Evolutionary conservation across 1,284 basidiomycete genomes (phyloP).

Genomic region (Gomphus bonarii): DNA sequence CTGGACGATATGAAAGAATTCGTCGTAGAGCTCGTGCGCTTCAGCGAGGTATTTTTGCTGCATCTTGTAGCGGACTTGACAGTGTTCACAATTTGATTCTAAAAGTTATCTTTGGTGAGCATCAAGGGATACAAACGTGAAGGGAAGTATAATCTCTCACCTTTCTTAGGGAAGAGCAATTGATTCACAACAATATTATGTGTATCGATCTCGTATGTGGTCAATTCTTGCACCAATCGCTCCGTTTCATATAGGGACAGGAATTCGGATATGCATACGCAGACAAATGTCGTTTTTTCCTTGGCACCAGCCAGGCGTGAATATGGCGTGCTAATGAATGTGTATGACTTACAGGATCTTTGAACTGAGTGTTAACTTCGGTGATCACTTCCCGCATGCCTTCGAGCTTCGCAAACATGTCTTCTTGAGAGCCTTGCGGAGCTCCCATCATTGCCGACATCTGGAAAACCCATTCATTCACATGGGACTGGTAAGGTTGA

Average conservation of each 20-base stretch:
- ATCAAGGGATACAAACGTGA: background rate
- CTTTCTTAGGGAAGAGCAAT: conserved; percentile 85
- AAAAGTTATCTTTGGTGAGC: background rate
- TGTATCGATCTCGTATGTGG: conserved; percentile 95
- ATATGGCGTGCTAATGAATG: background rate
- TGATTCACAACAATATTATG: conserved; percentile 99
- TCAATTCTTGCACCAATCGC: conserved; percentile 92
- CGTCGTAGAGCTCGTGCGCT: conserved; percentile 92
- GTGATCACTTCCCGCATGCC: conserved; percentile 96
- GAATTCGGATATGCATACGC: conserved; percentile 98
- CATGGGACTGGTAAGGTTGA: background rate
- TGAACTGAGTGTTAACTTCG: conserved; percentile 99
- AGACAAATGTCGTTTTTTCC: conserved; percentile 98
- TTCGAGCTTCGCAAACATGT: conserved; percentile 98
- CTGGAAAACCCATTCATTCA: conserved; percentile 25
- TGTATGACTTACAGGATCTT: conserved; percentile 75
- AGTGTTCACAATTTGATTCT: conserved; percentile 94
- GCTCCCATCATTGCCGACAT: conserved; percentile 96
- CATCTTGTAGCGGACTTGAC: conserved; percentile 90
- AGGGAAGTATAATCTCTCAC: conserved; percentile 32
- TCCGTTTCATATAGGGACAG: conserved; percentile 98
- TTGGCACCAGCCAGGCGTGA: conserved; percentile 21
- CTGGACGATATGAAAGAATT: conserved; percentile 93
- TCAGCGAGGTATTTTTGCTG: conserved; percentile 94
- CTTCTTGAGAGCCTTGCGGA: conserved; percentile 77